Base-by-base conservation (phyloP, 352 stramenopile species). In the Globisporangium cystogenes region DNA sequence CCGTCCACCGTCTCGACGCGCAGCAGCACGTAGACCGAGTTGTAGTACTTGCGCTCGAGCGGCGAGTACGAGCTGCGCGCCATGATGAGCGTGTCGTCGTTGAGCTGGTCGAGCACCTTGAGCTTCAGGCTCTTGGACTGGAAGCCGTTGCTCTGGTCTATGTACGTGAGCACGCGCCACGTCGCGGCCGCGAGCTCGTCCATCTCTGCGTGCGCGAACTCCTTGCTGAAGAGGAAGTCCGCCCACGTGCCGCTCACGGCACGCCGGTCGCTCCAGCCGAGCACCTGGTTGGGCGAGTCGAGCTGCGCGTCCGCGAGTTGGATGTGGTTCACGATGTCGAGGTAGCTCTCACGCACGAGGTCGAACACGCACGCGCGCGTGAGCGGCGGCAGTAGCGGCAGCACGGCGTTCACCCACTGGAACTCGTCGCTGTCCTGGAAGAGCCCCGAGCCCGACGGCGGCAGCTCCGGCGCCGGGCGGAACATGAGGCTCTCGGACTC, bases 251-350 rank as follows among this genome's bases (percentile, higher is more conserved):
- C 49, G 14, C 6, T 40, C 18, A 55, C 49, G 12, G 27, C 33
- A 26, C 69, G 64, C 24, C 57, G 53, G 54, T 75, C 66, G 8
- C 24, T 41, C 69, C 69, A 78, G 4, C 65, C 69, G 4, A 78
- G 58, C 21, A 71, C 66, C 1, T 59, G 12, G 48, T 74, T 70
- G 11, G 49, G 37, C 14, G n/a, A 23, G 20, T 44, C 48, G 10
- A 72, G 44, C 7, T 67, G 51, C 11, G 37, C 37, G n/a, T 55
- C 18, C 3, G 45, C 39, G 26, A 61, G 41, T 24, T 24, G n/a
- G 1, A 52, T 50, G 57, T 68, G 70, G 24, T 59, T 42, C 18
- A 59, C 16, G 21, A 65, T 57, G 37, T 57, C 40, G 7, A 59
- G n/a, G n/a, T 42, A 39, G 36, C 55, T 51, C 37, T 59, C 44